Base-by-base conservation (phyloP, 495 filamentous ascomycete species). In the Talaromyces trachyspermus region DNA sequence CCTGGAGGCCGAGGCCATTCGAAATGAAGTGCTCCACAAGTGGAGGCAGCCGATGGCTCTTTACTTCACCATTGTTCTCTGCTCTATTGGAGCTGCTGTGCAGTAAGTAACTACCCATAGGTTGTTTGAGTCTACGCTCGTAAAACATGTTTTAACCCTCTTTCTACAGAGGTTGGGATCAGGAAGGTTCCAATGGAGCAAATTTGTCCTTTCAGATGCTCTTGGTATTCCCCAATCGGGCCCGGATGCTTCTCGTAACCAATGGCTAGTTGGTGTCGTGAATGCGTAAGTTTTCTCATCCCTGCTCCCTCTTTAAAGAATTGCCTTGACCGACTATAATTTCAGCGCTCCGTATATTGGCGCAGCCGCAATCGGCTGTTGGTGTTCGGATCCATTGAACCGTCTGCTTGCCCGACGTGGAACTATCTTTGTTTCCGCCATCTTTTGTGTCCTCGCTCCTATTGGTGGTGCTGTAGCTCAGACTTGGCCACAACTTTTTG, bases 121-220 rank as follows among this genome's bases (percentile, higher is more conserved):
- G 4, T 7, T 5, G 33, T 30, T 10, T 27, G 7, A 15, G 5
- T 39, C 50, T 17, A 48, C 14, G 40, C 51, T 60, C 30, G 53
- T n/a, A n/a, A n/a, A n/a, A n/a, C n/a, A n/a, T n/a, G n/a, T n/a
- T n/a, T n/a, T n/a, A n/a, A n/a, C n/a, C n/a, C n/a, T 42, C 47
- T 17, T 41, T 7, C 11, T 37, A 47, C 42, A 71, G 67, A 48
- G 78, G 77, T 23, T 85, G 80, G 81, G 82, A 85, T 57, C 80
- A 85, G 52, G 84, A 82, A n/a, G 81, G 81, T n/a, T 79, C 77
- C 41, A 86, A 86, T 50, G 83, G 81, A 37, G 83, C 83, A 24
- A 85, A 85, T 46, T 57, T 86, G 32, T 72, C 71, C 15, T 85
- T 83, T 57, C 78, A 0, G 48, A 56, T 20, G 73, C 74, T 23